Conservation (phyloP, 1,284 basidiomycete species). For the Microbotryomycetes sp. region DNA sequence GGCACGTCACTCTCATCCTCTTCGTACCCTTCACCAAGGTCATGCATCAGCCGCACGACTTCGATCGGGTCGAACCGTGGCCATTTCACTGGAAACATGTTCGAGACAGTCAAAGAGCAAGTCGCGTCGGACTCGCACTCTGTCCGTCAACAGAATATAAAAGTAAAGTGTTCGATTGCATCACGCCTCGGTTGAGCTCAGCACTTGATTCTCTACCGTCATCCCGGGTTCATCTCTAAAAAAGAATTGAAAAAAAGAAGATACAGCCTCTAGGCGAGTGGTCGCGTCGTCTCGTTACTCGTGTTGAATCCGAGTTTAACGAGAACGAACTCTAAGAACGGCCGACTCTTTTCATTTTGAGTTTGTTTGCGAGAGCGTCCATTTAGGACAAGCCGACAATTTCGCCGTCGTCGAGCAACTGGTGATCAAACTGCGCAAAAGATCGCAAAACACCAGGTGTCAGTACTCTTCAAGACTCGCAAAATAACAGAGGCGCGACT, state of each 20-base stretch:
- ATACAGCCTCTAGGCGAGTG: no score
- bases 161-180: neutral
- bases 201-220: no score
- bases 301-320: neutral
- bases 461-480: conserved; percentile 32
- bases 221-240: no score
- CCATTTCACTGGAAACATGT: no score
- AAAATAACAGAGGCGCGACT: conserved; percentile 31
- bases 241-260: neutral
- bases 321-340: neutral
- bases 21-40: neutral
- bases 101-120: no score
- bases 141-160: no score
- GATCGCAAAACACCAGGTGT: neutral
- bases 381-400: conserved; percentile 41
- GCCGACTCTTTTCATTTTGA: neutral
- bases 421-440: neutral
- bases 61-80: neutral
- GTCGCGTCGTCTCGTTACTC: neutral
- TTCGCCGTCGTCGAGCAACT: conserved; percentile 39
- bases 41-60: neutral
- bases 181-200: neutral
- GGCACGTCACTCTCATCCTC: neutral
- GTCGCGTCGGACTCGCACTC: no score
- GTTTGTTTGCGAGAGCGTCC: no score